Base-by-base conservation (phyloP, 1,139 yeast genomes). In the Pichia sp. region DNA sequence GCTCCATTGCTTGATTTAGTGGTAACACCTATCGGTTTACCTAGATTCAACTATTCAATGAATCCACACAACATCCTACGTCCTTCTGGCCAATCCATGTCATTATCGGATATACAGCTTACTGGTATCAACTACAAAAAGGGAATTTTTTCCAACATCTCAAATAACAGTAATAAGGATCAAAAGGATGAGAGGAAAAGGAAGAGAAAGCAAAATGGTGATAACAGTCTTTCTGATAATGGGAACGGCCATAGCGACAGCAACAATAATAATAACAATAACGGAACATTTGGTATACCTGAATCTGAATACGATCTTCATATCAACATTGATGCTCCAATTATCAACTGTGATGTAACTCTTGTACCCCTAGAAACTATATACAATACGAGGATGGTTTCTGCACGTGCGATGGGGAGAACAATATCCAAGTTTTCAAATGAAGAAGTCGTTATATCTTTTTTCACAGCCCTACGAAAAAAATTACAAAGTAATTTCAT, bases 21-120 rank as follows among this genome's bases (percentile, higher is more conserved):
- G 49, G 85, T 89, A 86, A 93, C 98, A 0, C 99, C 99, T 5
- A 87, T 95, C 59, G 99, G 99, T 58, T 83, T 90, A 54, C 88
- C 96, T 2, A 83, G 99, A 61, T 89, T 87, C 67, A 87, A 86
- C 62, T 93, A 89, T 70, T 82, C 83, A 48, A 89, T 95, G 96
- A 85, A 89, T 63, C 76, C 90, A 0, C 73, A 77, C 19, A 76
- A 84, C 52, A 80, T 93, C 46, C 75, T 93, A 67, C 81, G 90
- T 60, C 96, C 98, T 0, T 87, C 96, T 4, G 95, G 95, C 1
- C 77, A 75, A 44, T 72, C 77, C 26, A 72, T 81, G 43, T 74
- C 75, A 13, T 64, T 54, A 8, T 51, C 58, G 4, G 69, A 66
- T 56, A 54, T 66, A 8, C 61, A 64, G 15, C 46, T 66, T 5